These are phyloP conservation scores for Tolypocladium sp. DNA, from an alignment of 2,329 filamentous ascomycete genomes.

Conservation along the genomic window DNA sequence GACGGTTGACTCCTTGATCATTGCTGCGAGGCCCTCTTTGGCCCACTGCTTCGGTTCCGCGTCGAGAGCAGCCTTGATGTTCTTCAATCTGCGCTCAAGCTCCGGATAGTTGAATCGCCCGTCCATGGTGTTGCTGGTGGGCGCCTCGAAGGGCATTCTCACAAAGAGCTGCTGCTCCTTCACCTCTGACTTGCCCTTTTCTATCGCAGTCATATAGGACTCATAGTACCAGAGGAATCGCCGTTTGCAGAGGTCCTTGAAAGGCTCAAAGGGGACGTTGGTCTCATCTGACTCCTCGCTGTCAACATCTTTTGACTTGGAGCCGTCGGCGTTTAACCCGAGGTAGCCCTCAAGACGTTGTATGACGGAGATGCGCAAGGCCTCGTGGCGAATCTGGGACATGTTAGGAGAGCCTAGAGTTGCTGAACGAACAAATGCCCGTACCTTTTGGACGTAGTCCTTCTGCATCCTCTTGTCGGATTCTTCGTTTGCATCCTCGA, in stretches of 20 bases:
- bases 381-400: constrained; percentile 77
- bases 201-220: constrained; percentile 66
- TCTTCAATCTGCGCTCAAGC: constrained; percentile 58
- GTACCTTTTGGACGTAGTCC: constrained; percentile 71
- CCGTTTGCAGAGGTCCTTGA: constrained; percentile 82
- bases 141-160: constrained; percentile 77
- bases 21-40: constrained; percentile 52
- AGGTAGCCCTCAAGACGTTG: constrained; percentile 76
- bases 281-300: constrained; percentile 44
- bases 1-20: constrained; percentile 60
- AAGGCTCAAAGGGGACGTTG: constrained; percentile 64
- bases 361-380: constrained; percentile 76
- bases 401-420: constrained; percentile 5
- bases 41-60: constrained; percentile 67
- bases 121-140: constrained; percentile 68
- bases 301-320: constrained; percentile 39
- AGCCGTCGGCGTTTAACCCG: constrained; percentile 45
- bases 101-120: constrained; percentile 76
- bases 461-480: constrained; percentile 66
- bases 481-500: constrained; percentile 62
- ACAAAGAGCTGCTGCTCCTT: constrained; percentile 56
- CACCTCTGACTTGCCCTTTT: constrained; percentile 54
- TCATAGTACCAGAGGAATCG: constrained; percentile 96
- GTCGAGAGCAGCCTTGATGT: constrained; percentile 62
- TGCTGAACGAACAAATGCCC: background rate